Evolutionary conservation across 2,329 filamentous ascomycete species (phyloP).

Genomic region (Lasiodiplodia theobromae): DNA sequence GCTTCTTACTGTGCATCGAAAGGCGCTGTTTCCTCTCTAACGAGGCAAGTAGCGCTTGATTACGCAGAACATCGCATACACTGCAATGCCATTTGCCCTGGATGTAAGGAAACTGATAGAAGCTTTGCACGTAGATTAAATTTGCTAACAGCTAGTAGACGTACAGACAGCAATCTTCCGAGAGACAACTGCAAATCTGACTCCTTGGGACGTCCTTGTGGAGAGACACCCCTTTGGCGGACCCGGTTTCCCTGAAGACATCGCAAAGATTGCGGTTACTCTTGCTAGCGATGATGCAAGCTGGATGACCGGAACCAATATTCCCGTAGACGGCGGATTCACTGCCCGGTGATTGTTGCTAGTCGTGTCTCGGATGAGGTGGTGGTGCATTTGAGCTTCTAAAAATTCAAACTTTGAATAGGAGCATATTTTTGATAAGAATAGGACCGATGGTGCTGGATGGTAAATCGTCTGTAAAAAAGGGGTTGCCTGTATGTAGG

Average conservation of each 20-base stretch:
- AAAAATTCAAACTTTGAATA: no score
- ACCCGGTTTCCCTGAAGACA: constrained; percentile 41
- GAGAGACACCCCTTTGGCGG: constrained; percentile 43
- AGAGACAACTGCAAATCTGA: constrained; percentile 9
- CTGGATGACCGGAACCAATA: constrained; percentile 50
- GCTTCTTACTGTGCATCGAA: constrained; percentile 58
- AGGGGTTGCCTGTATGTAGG: no score
- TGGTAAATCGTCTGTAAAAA: no score
- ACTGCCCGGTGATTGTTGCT: not conserved
- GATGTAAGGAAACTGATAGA: constrained; percentile 45
- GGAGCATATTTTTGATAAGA: no score
- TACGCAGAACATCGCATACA: constrained; percentile 59
- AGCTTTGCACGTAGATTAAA: not conserved
- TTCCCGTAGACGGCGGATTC: constrained; percentile 54
- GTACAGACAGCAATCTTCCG: constrained; percentile 11
- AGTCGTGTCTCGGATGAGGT: no score
- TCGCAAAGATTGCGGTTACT: constrained; percentile 51
- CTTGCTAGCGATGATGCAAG: constrained; percentile 55
- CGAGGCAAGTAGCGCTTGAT: constrained; percentile 58
- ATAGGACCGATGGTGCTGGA: no score
- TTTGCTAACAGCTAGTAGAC: not conserved
- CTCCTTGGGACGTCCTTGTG: constrained; percentile 17
- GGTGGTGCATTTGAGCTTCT: no score
- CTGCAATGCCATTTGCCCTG: constrained; percentile 62
- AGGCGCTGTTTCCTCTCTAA: constrained; percentile 55